Base-by-base conservation (phyloP, 2,329 filamentous ascomycete genomes). In the Cercospora nicotianae region DNA sequence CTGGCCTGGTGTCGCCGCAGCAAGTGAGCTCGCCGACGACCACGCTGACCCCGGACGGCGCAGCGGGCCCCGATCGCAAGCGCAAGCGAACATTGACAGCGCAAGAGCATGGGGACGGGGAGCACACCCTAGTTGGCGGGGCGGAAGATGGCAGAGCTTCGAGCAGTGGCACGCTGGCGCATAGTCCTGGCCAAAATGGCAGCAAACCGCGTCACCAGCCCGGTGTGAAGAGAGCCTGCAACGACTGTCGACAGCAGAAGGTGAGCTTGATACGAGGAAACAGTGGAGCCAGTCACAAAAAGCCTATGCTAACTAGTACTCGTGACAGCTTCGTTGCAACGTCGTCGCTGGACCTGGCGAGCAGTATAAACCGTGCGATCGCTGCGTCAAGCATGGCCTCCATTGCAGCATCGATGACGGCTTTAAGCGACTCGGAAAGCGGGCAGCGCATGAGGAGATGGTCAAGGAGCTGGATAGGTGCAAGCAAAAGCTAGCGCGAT, bases 321-420 rank as follows among this genome's bases (percentile, higher is more conserved):
- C 65, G 18, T 45, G 68, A 72, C 77, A 92, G 91, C 83, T 94
- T 70, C 90, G 91, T 76, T 95, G 92, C 85, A 91, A 94, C 83
- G 91, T 94, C 73, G 84, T 91, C 73, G 91, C 93, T 80, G 91
- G 92, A 30, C 91, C 91, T 4, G 74, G 75, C 64, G 75, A 76
- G 42, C 71, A 74, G 18, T 94, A 93, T 79, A 87, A 88, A 75
- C 88, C 87, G 74, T 95, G 92, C 82, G 89, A 89, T 64, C 86
- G 92, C 66, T 95, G 92, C 81, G 87, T 87, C 77, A 91, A 92
- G 75, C 87, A 94, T 76, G 91, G 91, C 80, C 88, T 94, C 69
- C 87, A 90, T 69, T 95, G 92, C 84, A 92, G 92, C 79, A 94
- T 95, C 79, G 91, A 94, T 79, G 91, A 90, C 75, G 93, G 93